Evolutionary conservation across 2,329 filamentous ascomycete genomes (phyloP).

Genomic region (Botryotinia calthae): DNA sequence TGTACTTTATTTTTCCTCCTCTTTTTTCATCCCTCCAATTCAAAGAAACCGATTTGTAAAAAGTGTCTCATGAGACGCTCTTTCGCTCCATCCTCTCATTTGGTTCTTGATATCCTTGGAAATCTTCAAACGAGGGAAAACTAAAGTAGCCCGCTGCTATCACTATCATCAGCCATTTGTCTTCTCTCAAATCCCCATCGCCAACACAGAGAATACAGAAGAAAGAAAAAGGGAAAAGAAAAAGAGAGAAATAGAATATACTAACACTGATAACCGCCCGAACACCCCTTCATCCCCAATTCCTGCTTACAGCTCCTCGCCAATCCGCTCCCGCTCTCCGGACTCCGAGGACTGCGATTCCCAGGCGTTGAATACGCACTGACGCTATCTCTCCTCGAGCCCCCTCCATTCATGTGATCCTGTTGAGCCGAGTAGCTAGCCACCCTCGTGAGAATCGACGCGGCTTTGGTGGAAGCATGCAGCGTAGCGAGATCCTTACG

Average conservation of each 20-base stretch:
- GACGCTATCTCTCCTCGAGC: conserved; percentile 18
- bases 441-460: conserved; percentile 54
- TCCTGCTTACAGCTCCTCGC: conserved; percentile 28
- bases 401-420: conserved; percentile 28
- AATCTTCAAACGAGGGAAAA: conserved; percentile 71
- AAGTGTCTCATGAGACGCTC: not conserved
- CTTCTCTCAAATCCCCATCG: not conserved
- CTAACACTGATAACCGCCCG: conserved; percentile 15
- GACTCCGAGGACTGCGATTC: conserved; percentile 21
- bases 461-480: conserved; percentile 50
- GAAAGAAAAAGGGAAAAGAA: not conserved
- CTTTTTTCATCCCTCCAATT: not conserved
- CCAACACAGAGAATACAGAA: not conserved
- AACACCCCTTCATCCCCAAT: conserved; percentile 14
- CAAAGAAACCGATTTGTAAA: not conserved
- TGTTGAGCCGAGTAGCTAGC: conserved; percentile 49
- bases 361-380: conserved; percentile 22
- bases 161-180: conserved; percentile 20
- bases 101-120: conserved; percentile 51
- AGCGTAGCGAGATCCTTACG: conserved; percentile 51
- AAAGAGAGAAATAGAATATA: not conserved
- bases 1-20: not conserved
- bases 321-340: conserved; percentile 30
- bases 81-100: conserved; percentile 30
- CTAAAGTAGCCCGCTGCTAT: conserved; percentile 61